Evolutionary conservation across 2,329 filamentous ascomycete species (phyloP).

Genomic region (Aspergillus bombycis): DNA sequence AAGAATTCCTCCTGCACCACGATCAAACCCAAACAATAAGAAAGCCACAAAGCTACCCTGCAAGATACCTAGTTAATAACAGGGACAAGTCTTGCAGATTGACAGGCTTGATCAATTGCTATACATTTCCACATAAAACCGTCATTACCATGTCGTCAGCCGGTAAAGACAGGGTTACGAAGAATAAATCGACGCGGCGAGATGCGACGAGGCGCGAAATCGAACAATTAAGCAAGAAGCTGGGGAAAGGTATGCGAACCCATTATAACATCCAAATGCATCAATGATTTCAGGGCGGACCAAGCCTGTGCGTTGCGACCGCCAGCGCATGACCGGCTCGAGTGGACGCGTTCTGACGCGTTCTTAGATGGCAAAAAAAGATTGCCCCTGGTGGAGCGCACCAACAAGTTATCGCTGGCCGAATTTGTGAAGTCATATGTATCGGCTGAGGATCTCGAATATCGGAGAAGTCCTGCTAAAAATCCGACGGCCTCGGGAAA

Average conservation of each 20-base stretch:
- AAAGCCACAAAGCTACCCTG: background rate
- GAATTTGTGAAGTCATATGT: conserved; percentile 45
- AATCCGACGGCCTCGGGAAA: background rate
- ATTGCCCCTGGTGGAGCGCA: conserved; percentile 43
- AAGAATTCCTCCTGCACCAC: background rate
- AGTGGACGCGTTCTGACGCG: conserved; percentile 20
- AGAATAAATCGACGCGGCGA: conserved; percentile 19
- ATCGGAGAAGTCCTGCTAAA: background rate
- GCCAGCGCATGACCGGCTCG: background rate
- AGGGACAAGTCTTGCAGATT: background rate
- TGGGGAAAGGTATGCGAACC: conserved; percentile 20
- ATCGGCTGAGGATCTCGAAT: conserved; percentile 15
- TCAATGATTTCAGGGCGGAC: background rate
- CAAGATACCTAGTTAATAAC: background rate
- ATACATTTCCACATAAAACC: background rate
- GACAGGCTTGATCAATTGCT: background rate
- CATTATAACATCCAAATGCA: background rate
- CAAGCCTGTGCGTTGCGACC: background rate
- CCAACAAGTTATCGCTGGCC: conserved; percentile 43
- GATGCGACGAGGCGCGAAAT: background rate
- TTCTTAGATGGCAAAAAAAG: conserved; percentile 12
- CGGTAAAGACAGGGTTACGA: conserved; percentile 28
- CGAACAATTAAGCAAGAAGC: background rate
- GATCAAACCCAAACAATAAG: background rate
- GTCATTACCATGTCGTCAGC: conserved; percentile 21